Conservation (phyloP, 306 rosid genomes). For the Calophaca sinica region DNA sequence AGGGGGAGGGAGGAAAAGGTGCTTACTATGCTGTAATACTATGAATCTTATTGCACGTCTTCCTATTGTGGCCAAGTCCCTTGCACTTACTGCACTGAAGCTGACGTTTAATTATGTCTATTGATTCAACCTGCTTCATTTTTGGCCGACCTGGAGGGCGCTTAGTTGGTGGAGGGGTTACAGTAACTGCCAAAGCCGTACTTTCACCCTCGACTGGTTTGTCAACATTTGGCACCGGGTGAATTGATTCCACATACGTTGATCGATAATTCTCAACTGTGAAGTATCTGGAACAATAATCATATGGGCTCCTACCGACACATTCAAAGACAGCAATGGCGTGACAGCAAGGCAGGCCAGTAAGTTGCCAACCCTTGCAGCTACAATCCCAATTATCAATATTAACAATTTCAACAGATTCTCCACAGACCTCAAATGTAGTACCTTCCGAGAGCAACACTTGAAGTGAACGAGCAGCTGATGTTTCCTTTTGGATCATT, state of each 20-base stretch:
- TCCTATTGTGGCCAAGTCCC: slow-evolving; percentile 97
- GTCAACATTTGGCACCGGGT: slow-evolving; percentile 82
- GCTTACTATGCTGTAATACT: slow-evolving; percentile 51
- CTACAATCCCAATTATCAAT: slow-evolving; percentile 86
- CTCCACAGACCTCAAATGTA: slow-evolving; percentile 87
- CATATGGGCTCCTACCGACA: slow-evolving; percentile 72
- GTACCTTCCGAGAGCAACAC: slow-evolving; percentile 67
- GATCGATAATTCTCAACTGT: slow-evolving; percentile 69
- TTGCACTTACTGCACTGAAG: slow-evolving; percentile 97
- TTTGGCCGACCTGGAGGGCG: slow-evolving; percentile 97
- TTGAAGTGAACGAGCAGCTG: slow-evolving; percentile 64
- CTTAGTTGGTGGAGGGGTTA: slow-evolving; percentile 94
- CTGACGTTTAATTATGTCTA: slow-evolving; percentile 85
- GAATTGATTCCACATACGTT: slow-evolving; percentile 81
- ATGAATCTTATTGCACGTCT: slow-evolving; percentile 74
- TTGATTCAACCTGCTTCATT: slow-evolving; percentile 68
- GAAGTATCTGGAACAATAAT: slow-evolving; percentile 84
- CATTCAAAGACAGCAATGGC: slow-evolving; percentile 81
- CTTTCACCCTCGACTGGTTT: slow-evolving; percentile 58
- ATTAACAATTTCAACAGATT: slow-evolving; percentile 76
- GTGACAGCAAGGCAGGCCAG: slow-evolving; percentile 93
- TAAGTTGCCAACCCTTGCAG: slow-evolving; percentile 91
- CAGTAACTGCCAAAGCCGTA: slow-evolving; percentile 49
- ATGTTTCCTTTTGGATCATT: slow-evolving; percentile 67
- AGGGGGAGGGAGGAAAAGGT: slow-evolving; percentile 1